Base-by-base conservation (phyloP, 352 stramenopile species). In the Pythium dissotocum region DNA sequence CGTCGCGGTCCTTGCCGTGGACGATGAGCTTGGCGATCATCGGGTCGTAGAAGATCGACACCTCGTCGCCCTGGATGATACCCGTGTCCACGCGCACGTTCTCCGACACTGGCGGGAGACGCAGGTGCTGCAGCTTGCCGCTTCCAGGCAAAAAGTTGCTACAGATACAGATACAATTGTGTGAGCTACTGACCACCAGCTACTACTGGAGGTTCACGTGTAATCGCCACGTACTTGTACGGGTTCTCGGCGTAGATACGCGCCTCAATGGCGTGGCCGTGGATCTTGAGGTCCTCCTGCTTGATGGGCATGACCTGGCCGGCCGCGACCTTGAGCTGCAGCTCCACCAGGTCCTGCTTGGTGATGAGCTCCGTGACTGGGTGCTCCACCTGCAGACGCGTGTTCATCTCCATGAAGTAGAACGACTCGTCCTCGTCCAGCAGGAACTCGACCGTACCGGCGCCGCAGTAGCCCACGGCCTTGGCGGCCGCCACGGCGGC, bases 341-440 rank as follows among this genome's bases (percentile, higher is more conserved):
- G 91, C 83, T 99, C 97, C 13, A 98, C 95, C 28, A 97, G 67
- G 65, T 97, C 89, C 64, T 90, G 83, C 52, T 87, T 73, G 0
- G 89, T 97, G 72, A 98, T 93, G 59, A 97, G 83, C 78, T 98
- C 92, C 6, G 93, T 97, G 42, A 98, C 90, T 0, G 89, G 90
- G 67, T 98, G 93, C 70, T 98, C 90, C 16, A 98, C 94, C 77
- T 98, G 94, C n/a, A 98, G 77, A 26, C 94, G 91, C 38, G 94
- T 98, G 85, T 98, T 98, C 92, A 98, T 98, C 71, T 98, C 94
- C 88, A 98, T 97, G 64, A 98, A 98, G 70, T 98, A 98, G 66
- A 98, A 98, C 28, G 83, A 89, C 62, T 95, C 86, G 67, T 93
- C 82, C 40, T 93, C 80, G 72, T 98, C 94, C 51, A 97, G 65